phyloP scores from a whole-genome alignment of 1,284 basidiomycete genomes.

The Heterobasidion parviporum region DNA sequence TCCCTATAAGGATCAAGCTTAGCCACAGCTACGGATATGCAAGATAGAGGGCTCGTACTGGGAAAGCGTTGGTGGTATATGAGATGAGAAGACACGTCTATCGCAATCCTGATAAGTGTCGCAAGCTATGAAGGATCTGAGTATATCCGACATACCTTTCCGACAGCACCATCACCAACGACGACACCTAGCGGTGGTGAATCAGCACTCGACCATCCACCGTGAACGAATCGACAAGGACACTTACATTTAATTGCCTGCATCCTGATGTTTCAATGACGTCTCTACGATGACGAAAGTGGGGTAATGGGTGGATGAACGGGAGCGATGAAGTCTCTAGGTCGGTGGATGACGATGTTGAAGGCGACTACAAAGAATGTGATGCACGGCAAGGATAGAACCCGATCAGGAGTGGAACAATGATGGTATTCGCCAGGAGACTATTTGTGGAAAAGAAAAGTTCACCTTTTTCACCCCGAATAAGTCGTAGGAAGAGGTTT shows the following conservation, averaged over 20 bases:
- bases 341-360: slow-evolving; percentile 1
- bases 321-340: background rate
- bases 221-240: background rate
- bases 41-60: slow-evolving; percentile 50
- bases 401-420: background rate
- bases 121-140: background rate
- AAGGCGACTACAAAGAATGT: background rate
- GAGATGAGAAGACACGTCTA: slow-evolving; percentile 96
- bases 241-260: slow-evolving; percentile 34
- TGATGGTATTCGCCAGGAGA: background rate
- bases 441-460: slow-evolving; percentile 4
- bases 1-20: slow-evolving; percentile 45
- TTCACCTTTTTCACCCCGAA: slow-evolving; percentile 6
- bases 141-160: slow-evolving; percentile 65
- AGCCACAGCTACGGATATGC: slow-evolving; percentile 12
- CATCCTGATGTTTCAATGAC: slow-evolving; percentile 19
- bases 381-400: background rate
- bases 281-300: background rate
- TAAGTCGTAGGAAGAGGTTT: background rate
- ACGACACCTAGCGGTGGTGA: slow-evolving; percentile 73
- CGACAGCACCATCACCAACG: slow-evolving; percentile 98
- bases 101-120: slow-evolving; percentile 7
- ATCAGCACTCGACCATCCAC: slow-evolving; percentile 6
- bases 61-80: slow-evolving; percentile 94
- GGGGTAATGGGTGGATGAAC: background rate